These are phyloP conservation scores for Plantago major DNA, from an alignment of 257 asterid genomes.

Conservation along the genomic window DNA sequence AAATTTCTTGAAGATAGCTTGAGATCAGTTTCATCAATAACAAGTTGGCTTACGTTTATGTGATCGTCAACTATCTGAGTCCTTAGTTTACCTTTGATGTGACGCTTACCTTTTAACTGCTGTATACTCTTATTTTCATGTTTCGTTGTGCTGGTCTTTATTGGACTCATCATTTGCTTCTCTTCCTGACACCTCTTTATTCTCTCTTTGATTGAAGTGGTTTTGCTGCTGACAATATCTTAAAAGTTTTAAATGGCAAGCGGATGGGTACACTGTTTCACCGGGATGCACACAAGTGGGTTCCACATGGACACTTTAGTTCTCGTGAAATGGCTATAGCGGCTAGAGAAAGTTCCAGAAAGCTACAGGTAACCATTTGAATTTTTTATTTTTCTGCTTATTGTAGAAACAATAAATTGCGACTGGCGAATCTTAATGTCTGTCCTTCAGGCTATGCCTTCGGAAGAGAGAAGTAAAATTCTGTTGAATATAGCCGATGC, in stretches of 20 bases:
- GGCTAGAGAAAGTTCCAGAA: slow-evolving; percentile 71
- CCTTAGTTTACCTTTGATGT: no score
- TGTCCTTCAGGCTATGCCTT: slow-evolving; percentile 48
- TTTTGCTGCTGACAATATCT: slow-evolving; percentile 45
- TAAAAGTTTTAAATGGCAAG: slow-evolving; percentile 48
- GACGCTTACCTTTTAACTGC: neutral
- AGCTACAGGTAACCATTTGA: slow-evolving; percentile 48
- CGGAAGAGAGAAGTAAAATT: slow-evolving; percentile 66
- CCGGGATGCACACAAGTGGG: slow-evolving; percentile 63
- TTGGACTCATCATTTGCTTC: slow-evolving; percentile 12
- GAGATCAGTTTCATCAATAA: no score
- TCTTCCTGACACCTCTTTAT: slow-evolving; percentile 5
- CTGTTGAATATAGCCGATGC: slow-evolving; percentile 76
- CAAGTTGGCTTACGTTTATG: no score
- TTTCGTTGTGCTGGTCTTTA: neutral
- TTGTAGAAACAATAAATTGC: neutral
- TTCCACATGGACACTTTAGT: slow-evolving; percentile 41
- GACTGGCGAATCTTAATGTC: neutral
- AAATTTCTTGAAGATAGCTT: no score
- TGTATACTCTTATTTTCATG: slow-evolving; percentile 11
- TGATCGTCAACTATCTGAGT: no score
- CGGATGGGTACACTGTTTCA: slow-evolving; percentile 74
- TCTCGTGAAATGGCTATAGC: slow-evolving; percentile 73
- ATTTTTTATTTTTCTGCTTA: neutral
- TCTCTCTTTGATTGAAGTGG: slow-evolving; percentile 39